phyloP scores from a whole-genome alignment of 306 rosid genomes.

The Gastrolobium bilobum region DNA sequence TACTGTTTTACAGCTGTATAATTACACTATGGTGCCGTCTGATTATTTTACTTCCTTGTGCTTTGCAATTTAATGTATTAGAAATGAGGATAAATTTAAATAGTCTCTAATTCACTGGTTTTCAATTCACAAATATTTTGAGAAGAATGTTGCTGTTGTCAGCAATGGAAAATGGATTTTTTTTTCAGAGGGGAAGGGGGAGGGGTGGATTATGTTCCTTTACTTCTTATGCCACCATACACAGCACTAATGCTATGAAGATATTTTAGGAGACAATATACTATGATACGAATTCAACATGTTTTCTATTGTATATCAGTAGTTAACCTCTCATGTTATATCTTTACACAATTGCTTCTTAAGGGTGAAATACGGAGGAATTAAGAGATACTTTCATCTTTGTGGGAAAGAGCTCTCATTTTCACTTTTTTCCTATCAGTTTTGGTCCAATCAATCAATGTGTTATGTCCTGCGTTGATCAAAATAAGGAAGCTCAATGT shows the following conservation, averaged over 20 bases:
- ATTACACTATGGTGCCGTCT: conserved; percentile 19
- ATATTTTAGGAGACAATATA: not conserved
- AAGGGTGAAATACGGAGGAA: not conserved
- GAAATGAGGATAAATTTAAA: not conserved
- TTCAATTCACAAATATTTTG: not conserved
- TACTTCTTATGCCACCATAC: conserved; percentile 9
- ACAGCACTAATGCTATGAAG: not conserved
- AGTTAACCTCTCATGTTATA: not conserved
- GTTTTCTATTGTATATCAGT: not conserved
- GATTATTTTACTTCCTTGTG: not conserved
- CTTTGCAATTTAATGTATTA: conserved; percentile 15
- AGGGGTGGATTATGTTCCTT: not conserved
- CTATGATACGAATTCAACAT: not conserved
- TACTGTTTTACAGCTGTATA: conserved; percentile 37
- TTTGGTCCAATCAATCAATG: not conserved
- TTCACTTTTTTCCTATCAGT: not conserved
- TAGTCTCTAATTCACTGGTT: conserved; percentile 1
- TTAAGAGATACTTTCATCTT: not conserved
- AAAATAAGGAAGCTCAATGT: not conserved
- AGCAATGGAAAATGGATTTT: not conserved
- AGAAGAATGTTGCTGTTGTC: not conserved
- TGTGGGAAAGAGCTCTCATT: not conserved
- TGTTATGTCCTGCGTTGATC: not conserved
- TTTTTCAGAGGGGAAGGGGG: not conserved
- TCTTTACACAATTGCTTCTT: not conserved